Conservation (phyloP, 371 early-diverging fungal genomes). For the Mortierella sp. region DNA sequence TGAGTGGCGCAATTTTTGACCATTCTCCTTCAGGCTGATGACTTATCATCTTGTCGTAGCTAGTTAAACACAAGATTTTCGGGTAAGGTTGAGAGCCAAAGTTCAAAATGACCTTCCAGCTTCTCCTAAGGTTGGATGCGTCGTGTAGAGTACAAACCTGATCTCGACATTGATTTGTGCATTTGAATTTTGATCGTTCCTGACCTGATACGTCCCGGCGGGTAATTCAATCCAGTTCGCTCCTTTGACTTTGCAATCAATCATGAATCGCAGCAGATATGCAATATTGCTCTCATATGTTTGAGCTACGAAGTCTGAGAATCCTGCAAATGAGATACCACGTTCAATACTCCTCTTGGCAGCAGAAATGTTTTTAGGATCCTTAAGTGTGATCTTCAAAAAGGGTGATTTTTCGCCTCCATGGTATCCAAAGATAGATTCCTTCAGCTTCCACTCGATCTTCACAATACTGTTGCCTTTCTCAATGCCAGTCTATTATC, state of each 20-base stretch:
- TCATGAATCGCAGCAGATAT: conserved; percentile 97
- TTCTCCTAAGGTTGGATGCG: not conserved
- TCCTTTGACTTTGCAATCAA: conserved; percentile 90
- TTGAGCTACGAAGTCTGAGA: conserved; percentile 62
- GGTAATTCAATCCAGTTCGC: conserved; percentile 96
- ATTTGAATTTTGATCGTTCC: conserved; percentile 63
- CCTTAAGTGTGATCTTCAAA: conserved; percentile 74
- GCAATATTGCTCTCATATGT: conserved; percentile 96
- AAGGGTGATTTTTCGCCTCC: conserved; percentile 79
- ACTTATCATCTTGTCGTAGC: conserved; percentile 82
- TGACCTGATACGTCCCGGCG: conserved; percentile 72
- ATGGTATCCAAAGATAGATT: conserved; percentile 87
- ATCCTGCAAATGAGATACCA: conserved; percentile 62
- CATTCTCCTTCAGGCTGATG: conserved; percentile 93
- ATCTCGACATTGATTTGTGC: conserved; percentile 89
- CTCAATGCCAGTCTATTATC: conserved; percentile 31
- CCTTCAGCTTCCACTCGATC: conserved; percentile 78
- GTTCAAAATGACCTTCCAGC: not conserved
- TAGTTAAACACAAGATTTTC: conserved; percentile 18
- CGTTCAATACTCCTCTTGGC: conserved; percentile 59
- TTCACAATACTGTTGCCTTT: conserved; percentile 61
- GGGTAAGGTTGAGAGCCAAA: not conserved
- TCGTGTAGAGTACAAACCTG: conserved; percentile 52
- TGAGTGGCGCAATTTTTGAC: conserved; percentile 95
- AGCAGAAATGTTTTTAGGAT: conserved; percentile 64